Evolutionary conservation across 2,329 filamentous ascomycete species (phyloP), one percentile per base, ranked within the genome.

Genomic region (Boeremia lycopersici): DNA sequence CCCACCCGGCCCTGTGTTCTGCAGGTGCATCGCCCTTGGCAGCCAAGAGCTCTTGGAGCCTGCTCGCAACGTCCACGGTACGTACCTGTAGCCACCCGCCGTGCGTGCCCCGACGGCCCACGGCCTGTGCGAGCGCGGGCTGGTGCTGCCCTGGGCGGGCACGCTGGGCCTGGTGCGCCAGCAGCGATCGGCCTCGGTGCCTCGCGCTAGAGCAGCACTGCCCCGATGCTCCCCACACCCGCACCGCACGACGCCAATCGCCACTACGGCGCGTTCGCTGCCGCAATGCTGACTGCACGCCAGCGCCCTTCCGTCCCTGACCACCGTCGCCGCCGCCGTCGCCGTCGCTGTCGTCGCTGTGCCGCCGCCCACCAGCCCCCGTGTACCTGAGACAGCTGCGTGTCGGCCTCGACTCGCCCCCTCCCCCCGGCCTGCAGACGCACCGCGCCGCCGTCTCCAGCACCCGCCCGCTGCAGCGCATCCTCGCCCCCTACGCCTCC

Each of bases 211-310:
- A 23, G 50, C 34, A 59, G 58, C 62, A 64, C 58, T 58, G 64
- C 64, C 60, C 56, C 59, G 53, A 49, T 61, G 57, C 55, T 65
- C 61, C 57, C 63, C 65, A 64, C 62, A 57, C 57, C 64, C 60
- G 19, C 6, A 31, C 26, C 15, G 50, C 52, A 47, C 46, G 49
- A 48, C 55, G 52, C 48, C 47, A 42, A 55, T 57, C 58, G 62
- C 62, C 63, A 60, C 67, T 62, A 49, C 55, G 52, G 52, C 56
- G 53, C 60, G 47, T 62, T 51, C 52, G 54, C 55, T 46, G 38
- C 61, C 69, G 63, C 63, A 59, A 71, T 73, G 69, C 70, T 73
- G 61, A 73, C 67, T 61, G 60, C 56, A 29, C 61, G 54, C 50
- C 58, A 59, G 60, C 65, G 56, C 53, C 58, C 42, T 64, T 54